phyloP scores from a whole-genome alignment of 805 yeast species.

The Monosporozyma solicola region DNA sequence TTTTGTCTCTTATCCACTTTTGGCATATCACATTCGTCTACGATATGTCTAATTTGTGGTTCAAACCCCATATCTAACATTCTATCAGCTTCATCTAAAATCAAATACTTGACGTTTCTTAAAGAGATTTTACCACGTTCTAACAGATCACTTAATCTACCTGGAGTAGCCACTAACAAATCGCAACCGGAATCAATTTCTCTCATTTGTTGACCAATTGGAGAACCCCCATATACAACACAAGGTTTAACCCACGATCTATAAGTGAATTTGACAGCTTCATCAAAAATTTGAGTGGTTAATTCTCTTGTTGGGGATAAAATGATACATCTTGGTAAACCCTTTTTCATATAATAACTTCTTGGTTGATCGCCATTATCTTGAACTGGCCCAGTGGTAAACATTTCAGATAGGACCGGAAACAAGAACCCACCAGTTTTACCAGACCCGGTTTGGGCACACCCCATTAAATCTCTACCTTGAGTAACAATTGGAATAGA shows the following conservation, averaged over 20 bases:
- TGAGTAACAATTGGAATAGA: constrained; percentile 82
- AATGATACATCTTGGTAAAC: constrained; percentile 85
- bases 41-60: constrained; percentile 97
- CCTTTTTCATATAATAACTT: constrained; percentile 53
- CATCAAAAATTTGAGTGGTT: constrained; percentile 91
- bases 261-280: constrained; percentile 88
- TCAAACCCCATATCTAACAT: constrained; percentile 99
- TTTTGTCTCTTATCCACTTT: constrained; percentile 83
- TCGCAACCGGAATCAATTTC: constrained; percentile 90
- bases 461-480: constrained; percentile 88
- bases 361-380: constrained; percentile 39
- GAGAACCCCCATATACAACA: constrained; percentile 97
- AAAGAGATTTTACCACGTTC: constrained; percentile 91
- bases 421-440: constrained; percentile 98
- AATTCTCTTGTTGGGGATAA: constrained; percentile 98
- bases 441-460: constrained; percentile 98
- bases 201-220: constrained; percentile 74
- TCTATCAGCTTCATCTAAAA: constrained; percentile 97
- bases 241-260: constrained; percentile 97
- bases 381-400: constrained; percentile 72
- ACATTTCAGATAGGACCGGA: constrained; percentile 89
- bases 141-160: constrained; percentile 89
- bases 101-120: constrained; percentile 80
- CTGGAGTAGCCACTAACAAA: constrained; percentile 94
- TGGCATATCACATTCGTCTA: constrained; percentile 96